Conservation (phyloP, 1,284 basidiomycete species). For the Kalmanozyma brasiliensis region DNA sequence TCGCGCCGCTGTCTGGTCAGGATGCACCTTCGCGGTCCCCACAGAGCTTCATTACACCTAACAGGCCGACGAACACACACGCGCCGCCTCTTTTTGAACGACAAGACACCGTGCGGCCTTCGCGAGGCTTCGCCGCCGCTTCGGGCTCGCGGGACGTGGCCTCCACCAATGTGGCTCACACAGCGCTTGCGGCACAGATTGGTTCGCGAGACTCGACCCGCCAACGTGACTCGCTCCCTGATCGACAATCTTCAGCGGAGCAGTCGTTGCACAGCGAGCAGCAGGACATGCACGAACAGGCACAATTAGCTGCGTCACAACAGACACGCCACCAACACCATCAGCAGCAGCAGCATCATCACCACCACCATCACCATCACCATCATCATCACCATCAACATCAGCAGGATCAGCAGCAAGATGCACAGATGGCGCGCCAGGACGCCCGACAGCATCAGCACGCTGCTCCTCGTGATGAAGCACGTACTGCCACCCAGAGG, state of each 20-base stretch:
- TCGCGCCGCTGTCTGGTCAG: constrained; percentile 46
- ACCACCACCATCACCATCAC: constrained; percentile 33
- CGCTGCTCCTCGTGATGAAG: constrained; percentile 16
- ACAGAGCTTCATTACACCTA: constrained; percentile 33
- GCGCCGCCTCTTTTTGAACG: constrained; percentile 44
- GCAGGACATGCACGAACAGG: constrained; percentile 2
- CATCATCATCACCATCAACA: constrained; percentile 18
- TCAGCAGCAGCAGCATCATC: constrained; percentile 22
- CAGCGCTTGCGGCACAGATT: constrained; percentile 38
- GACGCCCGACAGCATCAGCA: constrained; percentile 14
- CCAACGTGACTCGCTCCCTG: constrained; percentile 13
- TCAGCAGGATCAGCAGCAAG: constrained; percentile 12
- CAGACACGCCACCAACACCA: constrained; percentile 12
- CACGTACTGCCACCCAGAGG: constrained; percentile 9
- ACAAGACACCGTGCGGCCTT: constrained; percentile 47
- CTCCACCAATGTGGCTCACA: constrained; percentile 37
- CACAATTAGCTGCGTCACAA: constrained; percentile 5
- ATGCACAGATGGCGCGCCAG: constrained; percentile 7
- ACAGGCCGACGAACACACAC: constrained; percentile 29
- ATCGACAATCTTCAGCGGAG: constrained; percentile 6
- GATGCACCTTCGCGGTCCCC: constrained; percentile 12
- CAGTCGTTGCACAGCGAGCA: constrained; percentile 4
- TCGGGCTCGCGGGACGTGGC: constrained; percentile 25
- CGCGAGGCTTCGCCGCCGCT: constrained; percentile 22
- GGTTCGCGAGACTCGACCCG: constrained; percentile 15